Evolutionary conservation across 805 yeast species (phyloP).

Genomic region (Ogataea nakhonphanomensis): DNA sequence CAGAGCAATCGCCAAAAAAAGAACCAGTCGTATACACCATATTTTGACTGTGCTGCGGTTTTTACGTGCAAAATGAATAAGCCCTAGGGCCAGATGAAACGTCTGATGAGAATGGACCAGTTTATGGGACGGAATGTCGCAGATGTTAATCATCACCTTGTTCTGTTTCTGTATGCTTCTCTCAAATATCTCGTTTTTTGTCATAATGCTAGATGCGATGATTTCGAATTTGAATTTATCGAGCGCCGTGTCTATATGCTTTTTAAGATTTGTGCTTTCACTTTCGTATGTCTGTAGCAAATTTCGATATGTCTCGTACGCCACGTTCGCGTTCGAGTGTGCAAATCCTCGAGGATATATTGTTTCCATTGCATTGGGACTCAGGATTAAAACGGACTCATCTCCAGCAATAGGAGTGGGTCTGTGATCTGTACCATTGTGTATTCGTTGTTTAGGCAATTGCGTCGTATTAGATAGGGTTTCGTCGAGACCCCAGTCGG

Average conservation of each 20-base stretch:
- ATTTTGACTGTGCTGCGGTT: not conserved
- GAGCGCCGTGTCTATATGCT: conserved; percentile 10
- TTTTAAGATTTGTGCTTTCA: not conserved
- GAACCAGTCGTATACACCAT: conserved; percentile 10
- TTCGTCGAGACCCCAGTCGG: conserved; percentile 27
- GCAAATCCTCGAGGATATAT: too few species aligned
- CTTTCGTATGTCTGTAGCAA: conserved; percentile 9
- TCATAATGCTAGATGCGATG: conserved; percentile 23
- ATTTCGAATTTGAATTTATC: conserved; percentile 28
- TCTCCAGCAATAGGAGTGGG: conserved; percentile 3
- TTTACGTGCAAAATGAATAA: conserved; percentile 17
- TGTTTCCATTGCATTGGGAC: not conserved
- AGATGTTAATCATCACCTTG: conserved; percentile 11
- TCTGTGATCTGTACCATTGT: conserved; percentile 6
- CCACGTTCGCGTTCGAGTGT: not conserved
- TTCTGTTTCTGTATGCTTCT: conserved; percentile 1
- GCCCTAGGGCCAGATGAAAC: conserved; percentile 16
- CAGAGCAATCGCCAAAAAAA: conserved; percentile 15
- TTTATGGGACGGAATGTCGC: conserved; percentile 16
- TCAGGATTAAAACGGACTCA: not conserved
- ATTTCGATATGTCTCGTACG: not conserved
- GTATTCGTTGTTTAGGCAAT: not conserved
- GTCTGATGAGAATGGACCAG: conserved; percentile 22
- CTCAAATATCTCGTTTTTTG: conserved; percentile 8
- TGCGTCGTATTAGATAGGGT: conserved; percentile 4